Evolutionary conservation across 805 yeast species (phyloP).

Genomic region (Kregervanrija pseudodelftensis): DNA sequence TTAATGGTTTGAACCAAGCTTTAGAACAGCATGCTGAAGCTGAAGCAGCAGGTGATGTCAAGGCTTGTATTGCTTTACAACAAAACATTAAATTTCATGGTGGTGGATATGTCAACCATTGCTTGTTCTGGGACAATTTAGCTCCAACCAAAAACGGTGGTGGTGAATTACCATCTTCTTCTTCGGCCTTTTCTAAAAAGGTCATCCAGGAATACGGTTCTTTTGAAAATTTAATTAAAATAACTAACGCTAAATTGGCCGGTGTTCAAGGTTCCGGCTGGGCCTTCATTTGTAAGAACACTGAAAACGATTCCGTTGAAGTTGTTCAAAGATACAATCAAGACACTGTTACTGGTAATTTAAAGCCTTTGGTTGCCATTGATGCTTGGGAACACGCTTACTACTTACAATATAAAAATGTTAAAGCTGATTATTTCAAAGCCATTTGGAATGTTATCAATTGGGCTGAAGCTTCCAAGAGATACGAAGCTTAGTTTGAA

Average conservation of each 20-base stretch:
- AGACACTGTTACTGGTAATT: conserved; percentile 69
- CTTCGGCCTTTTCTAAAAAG: conserved; percentile 52
- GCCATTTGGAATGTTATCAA: conserved; percentile 92
- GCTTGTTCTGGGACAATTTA: conserved; percentile 80
- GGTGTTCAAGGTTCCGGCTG: conserved; percentile 94
- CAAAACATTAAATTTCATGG: conserved; percentile 84
- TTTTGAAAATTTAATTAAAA: conserved; percentile 55
- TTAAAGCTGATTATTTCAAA: conserved; percentile 85
- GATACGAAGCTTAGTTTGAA: conserved; percentile 38
- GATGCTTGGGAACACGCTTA: conserved; percentile 98
- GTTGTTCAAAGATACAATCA: conserved; percentile 80
- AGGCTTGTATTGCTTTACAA: conserved; percentile 56
- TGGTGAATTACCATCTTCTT: conserved; percentile 54
- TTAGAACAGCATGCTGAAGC: conserved; percentile 69
- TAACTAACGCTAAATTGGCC: conserved; percentile 67
- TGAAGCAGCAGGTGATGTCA: conserved; percentile 45
- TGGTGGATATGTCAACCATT: conserved; percentile 86
- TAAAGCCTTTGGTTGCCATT: conserved; percentile 75
- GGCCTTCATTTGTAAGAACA: conserved; percentile 85
- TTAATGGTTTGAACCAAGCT: conserved; percentile 75
- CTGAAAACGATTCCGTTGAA: conserved; percentile 65
- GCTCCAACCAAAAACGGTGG: conserved; percentile 74
- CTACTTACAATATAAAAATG: conserved; percentile 88
- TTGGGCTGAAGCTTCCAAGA: conserved; percentile 84
- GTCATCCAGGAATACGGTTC: conserved; percentile 63